These are phyloP conservation scores for Lasiosphaeris hirsuta DNA, from an alignment of 495 filamentous ascomycete species.

Conservation along the genomic window DNA sequence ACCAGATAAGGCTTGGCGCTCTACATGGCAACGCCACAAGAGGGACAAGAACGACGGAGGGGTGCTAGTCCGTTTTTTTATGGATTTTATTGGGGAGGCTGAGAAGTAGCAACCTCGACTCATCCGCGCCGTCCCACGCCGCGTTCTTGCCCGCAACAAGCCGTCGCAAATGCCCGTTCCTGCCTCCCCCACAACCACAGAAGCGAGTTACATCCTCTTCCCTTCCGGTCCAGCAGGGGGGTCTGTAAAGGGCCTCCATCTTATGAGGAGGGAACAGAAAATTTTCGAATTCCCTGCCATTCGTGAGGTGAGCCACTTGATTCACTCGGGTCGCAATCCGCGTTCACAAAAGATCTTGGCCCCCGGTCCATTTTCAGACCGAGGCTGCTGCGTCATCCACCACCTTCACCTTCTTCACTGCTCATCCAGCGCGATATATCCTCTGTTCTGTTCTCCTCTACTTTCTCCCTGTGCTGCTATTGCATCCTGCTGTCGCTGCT, in stretches of 20 bases:
- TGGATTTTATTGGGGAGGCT: neutral
- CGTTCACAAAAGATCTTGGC: too few relatives aligned
- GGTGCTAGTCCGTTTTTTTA: neutral
- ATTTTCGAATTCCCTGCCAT: neutral
- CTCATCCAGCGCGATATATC: too few relatives aligned
- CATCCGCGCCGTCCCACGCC: neutral
- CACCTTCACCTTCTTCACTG: too few relatives aligned
- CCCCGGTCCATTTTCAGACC: too few relatives aligned
- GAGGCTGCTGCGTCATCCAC: neutral
- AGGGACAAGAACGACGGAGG: neutral
- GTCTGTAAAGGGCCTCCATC: neutral
- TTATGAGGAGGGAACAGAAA: neutral
- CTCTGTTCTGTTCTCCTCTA: too few relatives aligned
- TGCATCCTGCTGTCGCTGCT: too few relatives aligned
- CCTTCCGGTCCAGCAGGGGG: neutral
- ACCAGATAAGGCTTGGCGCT: too few relatives aligned
- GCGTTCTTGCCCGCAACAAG: too few relatives aligned
- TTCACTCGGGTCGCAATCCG: neutral
- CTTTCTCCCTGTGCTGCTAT: too few relatives aligned
- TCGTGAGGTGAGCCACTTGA: conserved; percentile 6
- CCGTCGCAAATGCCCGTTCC: too few relatives aligned
- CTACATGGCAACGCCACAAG: neutral
- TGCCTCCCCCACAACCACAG: neutral
- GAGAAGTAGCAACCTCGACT: neutral
- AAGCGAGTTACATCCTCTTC: neutral